phyloP scores from a whole-genome alignment of 768 basidiomycete species.

The Sutorius australiensis region DNA sequence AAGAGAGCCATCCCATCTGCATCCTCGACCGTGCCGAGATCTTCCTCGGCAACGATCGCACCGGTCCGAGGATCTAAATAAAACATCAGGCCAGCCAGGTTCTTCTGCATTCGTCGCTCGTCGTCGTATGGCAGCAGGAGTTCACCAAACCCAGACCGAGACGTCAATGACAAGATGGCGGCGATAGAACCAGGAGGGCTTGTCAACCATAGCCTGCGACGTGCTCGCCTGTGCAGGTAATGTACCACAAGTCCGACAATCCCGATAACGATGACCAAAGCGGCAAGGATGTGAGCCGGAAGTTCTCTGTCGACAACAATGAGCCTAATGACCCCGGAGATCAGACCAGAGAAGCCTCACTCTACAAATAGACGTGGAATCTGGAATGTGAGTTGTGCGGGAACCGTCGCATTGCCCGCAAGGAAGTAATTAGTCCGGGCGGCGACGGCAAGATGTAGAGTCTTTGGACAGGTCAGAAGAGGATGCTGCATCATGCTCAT shows the following conservation, averaged over 20 bases:
- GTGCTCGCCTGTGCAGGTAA: constrained; percentile 42
- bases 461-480: constrained; percentile 33
- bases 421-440: constrained; percentile 63
- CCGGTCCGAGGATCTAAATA: constrained; percentile 55
- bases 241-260: constrained; percentile 47
- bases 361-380: constrained; percentile 54
- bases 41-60: constrained; percentile 57
- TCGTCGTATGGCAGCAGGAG: constrained; percentile 59
- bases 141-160: constrained; percentile 60
- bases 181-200: constrained; percentile 61
- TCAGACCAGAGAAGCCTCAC: constrained; percentile 35
- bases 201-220: constrained; percentile 48
- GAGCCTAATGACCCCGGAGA: not conserved
- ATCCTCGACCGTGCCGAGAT: constrained; percentile 6
- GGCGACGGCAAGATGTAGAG: constrained; percentile 52
- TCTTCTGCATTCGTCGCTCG: constrained; percentile 40
- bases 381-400: constrained; percentile 39
- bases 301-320: constrained; percentile 38
- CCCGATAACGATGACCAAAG: constrained; percentile 47
- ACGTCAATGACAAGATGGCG: constrained; percentile 50
- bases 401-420: constrained; percentile 33
- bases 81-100: constrained; percentile 51
- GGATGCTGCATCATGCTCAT: not conserved
- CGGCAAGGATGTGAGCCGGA: constrained; percentile 49
- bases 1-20: constrained; percentile 18